Evolutionary conservation across 2,329 filamentous ascomycete species (phyloP).

Genomic region (Xylogone sp.): DNA sequence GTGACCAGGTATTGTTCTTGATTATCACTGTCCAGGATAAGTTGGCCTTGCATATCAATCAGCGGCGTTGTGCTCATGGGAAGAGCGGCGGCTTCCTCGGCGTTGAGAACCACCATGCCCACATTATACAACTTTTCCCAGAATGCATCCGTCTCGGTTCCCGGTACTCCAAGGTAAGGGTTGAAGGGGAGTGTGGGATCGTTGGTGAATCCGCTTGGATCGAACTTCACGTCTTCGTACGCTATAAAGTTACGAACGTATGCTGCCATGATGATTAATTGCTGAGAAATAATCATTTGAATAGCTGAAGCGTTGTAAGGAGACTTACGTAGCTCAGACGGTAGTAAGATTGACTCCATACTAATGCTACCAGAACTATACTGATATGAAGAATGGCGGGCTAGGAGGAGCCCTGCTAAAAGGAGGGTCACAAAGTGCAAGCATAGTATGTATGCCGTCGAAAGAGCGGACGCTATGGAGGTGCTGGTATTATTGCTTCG

Average conservation of each 20-base stretch:
- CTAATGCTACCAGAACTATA: not conserved
- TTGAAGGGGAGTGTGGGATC: not conserved
- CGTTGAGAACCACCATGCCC: not conserved
- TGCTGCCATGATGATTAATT: not conserved
- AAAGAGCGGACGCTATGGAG: not conserved
- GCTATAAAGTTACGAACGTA: not conserved
- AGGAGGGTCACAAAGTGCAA: not conserved
- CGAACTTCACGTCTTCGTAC: not conserved
- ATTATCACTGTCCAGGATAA: not conserved
- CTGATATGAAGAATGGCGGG: not conserved
- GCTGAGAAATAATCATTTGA: not conserved
- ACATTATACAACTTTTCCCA: not conserved
- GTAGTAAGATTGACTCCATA: not conserved
- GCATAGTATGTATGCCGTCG: not conserved
- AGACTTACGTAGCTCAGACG: not conserved
- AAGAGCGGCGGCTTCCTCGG: not conserved
- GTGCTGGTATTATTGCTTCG: not conserved
- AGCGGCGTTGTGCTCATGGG: not conserved
- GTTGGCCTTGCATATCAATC: not conserved
- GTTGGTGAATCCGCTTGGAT: not conserved
- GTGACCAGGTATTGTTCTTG: slow-evolving; percentile 7
- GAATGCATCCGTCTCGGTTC: not conserved
- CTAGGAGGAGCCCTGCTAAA: not conserved
- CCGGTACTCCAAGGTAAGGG: not conserved
- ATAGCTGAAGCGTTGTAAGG: not conserved